These are phyloP conservation scores for Solanum sejunctum DNA, from an alignment of 257 asterid genomes.

Conservation along the genomic window DNA sequence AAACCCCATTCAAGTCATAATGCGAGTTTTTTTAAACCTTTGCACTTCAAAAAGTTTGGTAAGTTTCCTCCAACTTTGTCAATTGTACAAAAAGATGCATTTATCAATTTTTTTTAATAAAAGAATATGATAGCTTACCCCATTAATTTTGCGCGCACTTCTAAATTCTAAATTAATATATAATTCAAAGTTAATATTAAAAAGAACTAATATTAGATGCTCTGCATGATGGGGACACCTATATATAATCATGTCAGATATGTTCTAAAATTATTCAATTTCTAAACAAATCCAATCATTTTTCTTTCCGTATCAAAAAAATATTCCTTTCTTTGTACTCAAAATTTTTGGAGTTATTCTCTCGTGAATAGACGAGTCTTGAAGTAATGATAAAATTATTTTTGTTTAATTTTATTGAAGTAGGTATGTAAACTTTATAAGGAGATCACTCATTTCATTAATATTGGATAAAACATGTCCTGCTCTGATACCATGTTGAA, in stretches of 20 bases:
- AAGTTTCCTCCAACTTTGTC: background rate
- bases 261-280: background rate
- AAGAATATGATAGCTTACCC: background rate
- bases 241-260: background rate
- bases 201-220: background rate
- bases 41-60: background rate
- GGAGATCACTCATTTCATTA: too few relatives aligned
- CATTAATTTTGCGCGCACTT: background rate
- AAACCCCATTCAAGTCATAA: too few relatives aligned
- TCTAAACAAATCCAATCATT: background rate
- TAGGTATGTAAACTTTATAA: too few relatives aligned
- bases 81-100: background rate
- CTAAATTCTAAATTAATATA: background rate
- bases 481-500: too few relatives aligned
- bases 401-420: too few relatives aligned
- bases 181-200: background rate
- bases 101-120: background rate
- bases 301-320: background rate
- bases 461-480: too few relatives aligned
- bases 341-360: background rate
- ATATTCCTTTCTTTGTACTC: background rate
- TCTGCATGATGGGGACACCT: background rate
- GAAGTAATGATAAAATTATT: too few relatives aligned
- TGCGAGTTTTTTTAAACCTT: too few relatives aligned
- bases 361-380: background rate